Evolutionary conservation across 1,284 basidiomycete species (phyloP).

Genomic region (Irpex sp.): DNA sequence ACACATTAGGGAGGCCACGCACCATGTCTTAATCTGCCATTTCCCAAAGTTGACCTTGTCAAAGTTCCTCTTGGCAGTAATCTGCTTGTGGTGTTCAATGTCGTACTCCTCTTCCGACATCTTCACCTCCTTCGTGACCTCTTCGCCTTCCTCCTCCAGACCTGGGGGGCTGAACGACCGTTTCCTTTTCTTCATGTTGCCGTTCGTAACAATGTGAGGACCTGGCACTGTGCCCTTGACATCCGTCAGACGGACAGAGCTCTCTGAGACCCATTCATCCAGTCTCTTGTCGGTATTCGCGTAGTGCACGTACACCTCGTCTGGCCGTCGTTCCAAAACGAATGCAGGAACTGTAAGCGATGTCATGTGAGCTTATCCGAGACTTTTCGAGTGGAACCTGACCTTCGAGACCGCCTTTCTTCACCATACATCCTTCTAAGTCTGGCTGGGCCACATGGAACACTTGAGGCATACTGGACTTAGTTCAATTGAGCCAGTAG

Average conservation of each 20-base stretch:
- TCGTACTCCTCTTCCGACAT: constrained; percentile 64
- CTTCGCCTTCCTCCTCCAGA: constrained; percentile 12
- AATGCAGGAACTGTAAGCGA: constrained; percentile 40
- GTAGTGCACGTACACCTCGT: constrained; percentile 66
- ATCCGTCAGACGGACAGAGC: constrained; percentile 29
- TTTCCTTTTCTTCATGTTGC: constrained; percentile 9
- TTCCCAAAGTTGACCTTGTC: constrained; percentile 73
- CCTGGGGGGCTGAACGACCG: constrained; percentile 8
- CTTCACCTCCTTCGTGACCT: constrained; percentile 31
- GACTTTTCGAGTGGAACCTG: constrained; percentile 15
- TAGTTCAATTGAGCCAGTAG: background rate
- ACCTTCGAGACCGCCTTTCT: constrained; percentile 48
- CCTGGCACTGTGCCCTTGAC: background rate
- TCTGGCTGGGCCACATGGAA: constrained; percentile 12
- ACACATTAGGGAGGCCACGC: constrained; percentile 23
- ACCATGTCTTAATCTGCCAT: constrained; percentile 82
- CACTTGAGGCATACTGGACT: constrained; percentile 22
- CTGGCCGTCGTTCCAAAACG: constrained; percentile 44
- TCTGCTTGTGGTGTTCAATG: constrained; percentile 60
- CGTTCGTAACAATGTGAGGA: background rate
- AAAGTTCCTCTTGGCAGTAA: constrained; percentile 71
- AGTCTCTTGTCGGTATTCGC: constrained; percentile 67
- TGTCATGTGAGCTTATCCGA: constrained; percentile 9
- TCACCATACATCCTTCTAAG: constrained; percentile 22
- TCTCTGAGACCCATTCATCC: constrained; percentile 69